These are phyloP conservation scores for Mucor racemosus DNA, from an alignment of 371 early-diverging fungal genomes.

Conservation along the genomic window DNA sequence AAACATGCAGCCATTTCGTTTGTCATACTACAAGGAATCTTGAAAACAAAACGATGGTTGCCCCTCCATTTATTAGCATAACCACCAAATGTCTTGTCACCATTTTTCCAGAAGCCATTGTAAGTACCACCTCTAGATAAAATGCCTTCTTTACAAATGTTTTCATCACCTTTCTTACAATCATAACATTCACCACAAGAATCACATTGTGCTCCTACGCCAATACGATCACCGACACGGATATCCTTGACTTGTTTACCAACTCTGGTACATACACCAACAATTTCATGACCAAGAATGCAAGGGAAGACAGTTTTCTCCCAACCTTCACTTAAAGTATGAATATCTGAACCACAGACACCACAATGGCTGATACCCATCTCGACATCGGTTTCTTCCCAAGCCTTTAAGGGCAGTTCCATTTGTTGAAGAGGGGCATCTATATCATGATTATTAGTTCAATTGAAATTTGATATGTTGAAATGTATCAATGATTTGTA, in stretches of 20 bases:
- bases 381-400: constrained; percentile 54
- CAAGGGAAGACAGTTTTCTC: constrained; percentile 53
- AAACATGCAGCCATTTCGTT: constrained; percentile 56
- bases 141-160: constrained; percentile 30
- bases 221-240: constrained; percentile 69
- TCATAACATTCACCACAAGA: constrained; percentile 38
- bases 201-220: constrained; percentile 64
- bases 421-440: constrained; percentile 21
- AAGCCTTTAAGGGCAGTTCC: constrained; percentile 36
- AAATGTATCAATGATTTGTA: not conserved
- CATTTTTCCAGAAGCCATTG: constrained; percentile 58
- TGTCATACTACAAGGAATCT: constrained; percentile 57
- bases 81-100: constrained; percentile 66
- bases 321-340: constrained; percentile 65
- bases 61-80: constrained; percentile 71
- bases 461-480: no score
- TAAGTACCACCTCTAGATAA: constrained; percentile 63
- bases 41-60: constrained; percentile 50
- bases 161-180: constrained; percentile 34
- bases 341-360: constrained; percentile 55
- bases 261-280: constrained; percentile 51
- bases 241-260: constrained; percentile 53
- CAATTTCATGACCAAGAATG: constrained; percentile 69
- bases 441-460: constrained; percentile 9
- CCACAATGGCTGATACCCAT: constrained; percentile 56